Evolutionary conservation across 2,329 filamentous ascomycete genomes (phyloP), one percentile per base, ranked within the genome.

Genomic region (Parastagonospora avenae): DNA sequence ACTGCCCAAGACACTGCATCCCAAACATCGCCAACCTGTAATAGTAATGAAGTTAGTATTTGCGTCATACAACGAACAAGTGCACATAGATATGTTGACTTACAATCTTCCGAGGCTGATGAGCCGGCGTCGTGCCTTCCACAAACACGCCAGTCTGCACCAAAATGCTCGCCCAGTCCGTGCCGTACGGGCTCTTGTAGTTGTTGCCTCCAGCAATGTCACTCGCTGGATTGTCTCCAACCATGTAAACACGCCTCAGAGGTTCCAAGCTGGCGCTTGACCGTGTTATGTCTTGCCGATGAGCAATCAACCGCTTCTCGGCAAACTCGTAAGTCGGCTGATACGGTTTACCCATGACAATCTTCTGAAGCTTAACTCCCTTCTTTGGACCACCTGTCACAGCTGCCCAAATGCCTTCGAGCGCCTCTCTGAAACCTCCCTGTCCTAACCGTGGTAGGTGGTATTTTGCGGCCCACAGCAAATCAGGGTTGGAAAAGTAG

Each of bases 401-500:
- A 15, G 86, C 84, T 5, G 78, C 72, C 91, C 92, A 97, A 1
- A 94, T 82, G 0, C 92, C 92, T 58, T 87, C 84, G 12, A 97
- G 76, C 0, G 92, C 90, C 38, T 88, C 88, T 55, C 90, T 85
- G 74, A 97, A 97, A 1, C 90, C 92, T 14, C 94, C 94, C 72
- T 97, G 94, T 1, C 93, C 94, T 36, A 97, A 83, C 4, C 94
- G 87, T 28, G 93, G 91, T 42, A 93, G 83, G 53, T 89, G 90
- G 73, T 96, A 93, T 30, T 84, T 84, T 1, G 92, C 89, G 44
- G 91, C 89, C 92, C 92, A 99, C 66, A 92, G 82, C 3, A 97
- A 78, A 74, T 99, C 94, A 1, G 90, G 85, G 73, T 97, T 97
- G 39, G 88, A 92, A 73, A 95, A 96, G 79, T 88, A 96, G 6